These are phyloP conservation scores for bread wheat (Triticum aestivum) DNA, from an alignment of 176 grass and related monocot species.

Conservation along the genomic window DNA sequence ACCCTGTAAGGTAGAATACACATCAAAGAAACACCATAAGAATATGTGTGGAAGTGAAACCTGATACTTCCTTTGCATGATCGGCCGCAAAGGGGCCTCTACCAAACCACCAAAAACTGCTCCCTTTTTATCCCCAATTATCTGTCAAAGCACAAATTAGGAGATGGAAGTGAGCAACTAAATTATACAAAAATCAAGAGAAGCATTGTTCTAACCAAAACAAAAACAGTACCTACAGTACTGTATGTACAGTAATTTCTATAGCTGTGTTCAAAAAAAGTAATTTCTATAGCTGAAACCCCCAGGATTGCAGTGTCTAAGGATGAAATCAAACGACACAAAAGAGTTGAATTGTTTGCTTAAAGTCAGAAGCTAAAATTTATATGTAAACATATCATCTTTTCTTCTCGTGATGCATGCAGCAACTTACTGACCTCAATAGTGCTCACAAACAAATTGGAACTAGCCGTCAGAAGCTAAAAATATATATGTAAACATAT, in stretches of 20 bases:
- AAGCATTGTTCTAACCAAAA: neutral
- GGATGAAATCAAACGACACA: neutral
- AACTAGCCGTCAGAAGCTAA: neutral
- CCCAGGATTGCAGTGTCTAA: neutral
- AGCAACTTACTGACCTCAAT: neutral
- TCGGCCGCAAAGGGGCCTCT: slow-evolving; percentile 79
- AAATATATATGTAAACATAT: neutral
- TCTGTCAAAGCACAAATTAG: slow-evolving; percentile 36
- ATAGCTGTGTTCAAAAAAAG: neutral
- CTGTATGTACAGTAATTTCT: neutral
- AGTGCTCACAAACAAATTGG: neutral
- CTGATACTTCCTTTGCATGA: slow-evolving; percentile 96
- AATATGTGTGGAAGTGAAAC: slow-evolving; percentile 31
- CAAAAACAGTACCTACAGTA: neutral
- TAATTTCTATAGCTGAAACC: neutral
- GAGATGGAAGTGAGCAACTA: neutral
- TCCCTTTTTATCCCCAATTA: slow-evolving; percentile 84
- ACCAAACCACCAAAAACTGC: slow-evolving; percentile 98
- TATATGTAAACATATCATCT: neutral
- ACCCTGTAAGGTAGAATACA: slow-evolving; percentile 12
- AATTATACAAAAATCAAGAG: slow-evolving; percentile 9
- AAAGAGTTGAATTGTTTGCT: neutral
- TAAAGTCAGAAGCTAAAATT: neutral
- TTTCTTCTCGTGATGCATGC: neutral
- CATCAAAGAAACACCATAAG: slow-evolving; percentile 5